phyloP scores from a whole-genome alignment of 495 filamentous ascomycete species.

The Hypoxylon intermedium region DNA sequence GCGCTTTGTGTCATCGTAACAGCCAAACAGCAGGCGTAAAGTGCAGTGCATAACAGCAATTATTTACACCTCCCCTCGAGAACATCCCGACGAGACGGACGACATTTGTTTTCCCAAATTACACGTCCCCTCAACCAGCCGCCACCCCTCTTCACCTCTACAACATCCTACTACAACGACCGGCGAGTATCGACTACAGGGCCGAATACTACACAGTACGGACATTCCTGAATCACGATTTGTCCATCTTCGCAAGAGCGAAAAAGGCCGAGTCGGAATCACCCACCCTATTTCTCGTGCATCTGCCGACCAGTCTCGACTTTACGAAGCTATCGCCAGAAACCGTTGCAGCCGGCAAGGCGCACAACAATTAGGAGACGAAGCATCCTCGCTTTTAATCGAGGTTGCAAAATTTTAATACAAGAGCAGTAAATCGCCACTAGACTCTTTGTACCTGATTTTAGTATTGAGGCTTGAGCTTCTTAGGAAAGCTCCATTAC shows the following conservation, averaged over 20 bases:
- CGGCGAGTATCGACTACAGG: slow-evolving; percentile 30
- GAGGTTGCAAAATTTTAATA: slow-evolving; percentile 33
- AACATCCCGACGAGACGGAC: slow-evolving; percentile 30
- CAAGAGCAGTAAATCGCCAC: slow-evolving; percentile 38
- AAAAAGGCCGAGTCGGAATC: slow-evolving; percentile 16
- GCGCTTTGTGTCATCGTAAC: slow-evolving; percentile 39
- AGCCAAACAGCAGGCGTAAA: slow-evolving; percentile 18
- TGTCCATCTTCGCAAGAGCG: slow-evolving; percentile 8
- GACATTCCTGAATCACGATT: slow-evolving; percentile 29
- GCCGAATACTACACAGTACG: slow-evolving; percentile 27
- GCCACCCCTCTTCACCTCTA: slow-evolving; percentile 13
- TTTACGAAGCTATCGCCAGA: slow-evolving; percentile 26
- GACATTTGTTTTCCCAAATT: slow-evolving; percentile 24
- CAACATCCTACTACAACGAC: slow-evolving; percentile 14
- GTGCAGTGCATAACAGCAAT: slow-evolving; percentile 26
- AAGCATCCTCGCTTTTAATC: slow-evolving; percentile 38
- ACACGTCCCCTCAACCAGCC: slow-evolving; percentile 15
- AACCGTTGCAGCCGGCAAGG: slow-evolving; percentile 21
- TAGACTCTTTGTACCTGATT: slow-evolving; percentile 45
- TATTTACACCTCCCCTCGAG: slow-evolving; percentile 22
- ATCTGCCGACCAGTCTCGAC: slow-evolving; percentile 22
- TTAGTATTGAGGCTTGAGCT: slow-evolving; percentile 46
- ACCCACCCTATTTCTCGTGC: slow-evolving; percentile 5
- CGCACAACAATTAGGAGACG: slow-evolving; percentile 38
- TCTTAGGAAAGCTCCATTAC: slow-evolving; percentile 47